Conservation (phyloP, 2,329 filamentous ascomycete genomes). For the Tolypocladium amazonense region DNA sequence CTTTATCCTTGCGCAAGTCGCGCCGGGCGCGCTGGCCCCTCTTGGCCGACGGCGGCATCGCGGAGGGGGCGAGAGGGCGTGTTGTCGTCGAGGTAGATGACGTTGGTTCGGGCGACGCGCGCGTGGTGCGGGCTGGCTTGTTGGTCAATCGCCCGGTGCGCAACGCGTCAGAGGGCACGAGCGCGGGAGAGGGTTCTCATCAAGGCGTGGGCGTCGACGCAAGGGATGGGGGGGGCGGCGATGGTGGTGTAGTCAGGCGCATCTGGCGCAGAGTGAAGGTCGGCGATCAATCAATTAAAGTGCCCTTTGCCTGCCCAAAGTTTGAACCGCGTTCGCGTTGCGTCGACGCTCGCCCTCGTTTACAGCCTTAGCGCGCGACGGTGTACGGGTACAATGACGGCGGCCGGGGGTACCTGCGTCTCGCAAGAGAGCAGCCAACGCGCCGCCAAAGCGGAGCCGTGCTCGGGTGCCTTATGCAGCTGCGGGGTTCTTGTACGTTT, state of each 20-base stretch:
- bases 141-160: background rate
- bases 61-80: conserved; percentile 1
- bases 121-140: background rate
- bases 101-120: no score
- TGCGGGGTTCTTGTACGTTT: no score
- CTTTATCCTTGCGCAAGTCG: conserved; percentile 26
- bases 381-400: background rate
- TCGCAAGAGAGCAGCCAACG: background rate
- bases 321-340: conserved; percentile 22
- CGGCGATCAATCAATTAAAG: conserved; percentile 3
- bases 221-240: background rate
- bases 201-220: background rate
- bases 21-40: conserved; percentile 25
- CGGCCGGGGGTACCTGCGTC: background rate
- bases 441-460: no score
- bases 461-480: no score
- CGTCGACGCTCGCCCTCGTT: conserved; percentile 4
- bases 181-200: background rate
- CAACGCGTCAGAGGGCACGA: background rate
- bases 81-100: background rate
- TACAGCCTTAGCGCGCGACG: background rate
- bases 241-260: background rate
- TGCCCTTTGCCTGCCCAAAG: conserved; percentile 11
- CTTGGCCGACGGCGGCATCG: conserved; percentile 28
- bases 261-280: background rate